phyloP scores from a whole-genome alignment of 2,329 filamentous ascomycete genomes.

The Ceratocystis huliohia region DNA sequence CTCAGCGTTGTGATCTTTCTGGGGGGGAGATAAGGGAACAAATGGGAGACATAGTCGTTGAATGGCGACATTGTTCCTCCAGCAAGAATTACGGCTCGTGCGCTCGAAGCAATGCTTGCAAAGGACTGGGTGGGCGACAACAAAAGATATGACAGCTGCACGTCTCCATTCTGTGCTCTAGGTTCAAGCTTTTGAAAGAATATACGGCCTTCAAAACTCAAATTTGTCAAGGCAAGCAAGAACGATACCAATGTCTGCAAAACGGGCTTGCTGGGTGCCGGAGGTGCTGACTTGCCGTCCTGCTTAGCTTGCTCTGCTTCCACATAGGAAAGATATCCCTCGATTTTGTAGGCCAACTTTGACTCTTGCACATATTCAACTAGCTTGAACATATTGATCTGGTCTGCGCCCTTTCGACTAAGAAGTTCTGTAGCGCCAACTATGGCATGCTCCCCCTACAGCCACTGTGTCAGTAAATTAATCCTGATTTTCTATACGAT shows the following conservation, averaged over 20 bases:
- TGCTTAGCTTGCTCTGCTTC: constrained; percentile 36
- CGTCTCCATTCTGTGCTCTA: constrained; percentile 29
- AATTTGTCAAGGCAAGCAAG: constrained; percentile 72
- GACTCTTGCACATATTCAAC: constrained; percentile 81
- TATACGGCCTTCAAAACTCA: constrained; percentile 56
- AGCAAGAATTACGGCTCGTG: constrained; percentile 76
- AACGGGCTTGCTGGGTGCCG: constrained; percentile 33
- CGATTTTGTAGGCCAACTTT: constrained; percentile 86
- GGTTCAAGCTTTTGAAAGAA: constrained; percentile 43
- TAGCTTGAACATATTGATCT: constrained; percentile 86
- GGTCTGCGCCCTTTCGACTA: constrained; percentile 74
- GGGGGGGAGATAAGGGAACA: constrained; percentile 62
- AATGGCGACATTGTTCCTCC: constrained; percentile 98
- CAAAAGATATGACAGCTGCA: constrained; percentile 69
- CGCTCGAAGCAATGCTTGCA: constrained; percentile 69
- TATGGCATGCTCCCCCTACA: constrained; percentile 46
- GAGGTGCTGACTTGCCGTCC: constrained; percentile 21
- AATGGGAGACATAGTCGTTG: constrained; percentile 71
- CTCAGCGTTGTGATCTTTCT: constrained; percentile 65
- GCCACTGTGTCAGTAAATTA: neutral
- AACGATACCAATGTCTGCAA: constrained; percentile 48
- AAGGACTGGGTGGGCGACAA: constrained; percentile 88
- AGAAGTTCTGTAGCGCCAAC: constrained; percentile 62
- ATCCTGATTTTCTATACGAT: neutral
- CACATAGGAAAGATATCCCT: constrained; percentile 63